Conservation (phyloP, 73 alveolate genomes). For the Tetrahymena thermophila region DNA sequence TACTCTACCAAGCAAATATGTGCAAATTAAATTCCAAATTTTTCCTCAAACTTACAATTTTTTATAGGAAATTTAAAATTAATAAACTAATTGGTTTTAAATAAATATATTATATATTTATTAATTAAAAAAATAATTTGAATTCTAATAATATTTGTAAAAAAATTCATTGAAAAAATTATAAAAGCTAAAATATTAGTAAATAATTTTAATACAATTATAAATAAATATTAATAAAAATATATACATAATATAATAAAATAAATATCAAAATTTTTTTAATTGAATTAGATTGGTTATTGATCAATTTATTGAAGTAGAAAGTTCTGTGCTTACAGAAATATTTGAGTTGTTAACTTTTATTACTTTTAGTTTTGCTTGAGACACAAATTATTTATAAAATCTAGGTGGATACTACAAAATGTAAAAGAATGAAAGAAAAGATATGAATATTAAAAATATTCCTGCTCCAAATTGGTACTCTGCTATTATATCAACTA, state of each 20-base stretch:
- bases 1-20: too few species aligned
- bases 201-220: too few species aligned
- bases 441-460: not conserved
- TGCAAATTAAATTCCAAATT: not conserved
- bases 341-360: not conserved
- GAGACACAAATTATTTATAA: not conserved
- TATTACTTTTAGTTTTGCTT: not conserved
- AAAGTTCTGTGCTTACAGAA: not conserved
- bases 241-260: not conserved
- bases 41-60: too few species aligned
- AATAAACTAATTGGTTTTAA: too few species aligned
- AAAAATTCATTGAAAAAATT: too few species aligned
- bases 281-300: not conserved
- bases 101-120: too few species aligned
- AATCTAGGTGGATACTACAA: not conserved
- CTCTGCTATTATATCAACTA: not conserved
- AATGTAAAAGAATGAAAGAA: not conserved
- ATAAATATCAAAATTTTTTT: not conserved
- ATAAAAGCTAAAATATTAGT: too few species aligned
- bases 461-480: not conserved
- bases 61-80: too few species aligned
- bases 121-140: too few species aligned
- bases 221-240: too few species aligned
- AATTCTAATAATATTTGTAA: too few species aligned
- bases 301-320: not conserved